Percentiles rank a stretch among this genome's conserved stretches.
These are phyloP conservation scores for Heliamphora exappendiculata DNA, from an alignment of 148 eudicot species.

Conservation along the genomic window DNA sequence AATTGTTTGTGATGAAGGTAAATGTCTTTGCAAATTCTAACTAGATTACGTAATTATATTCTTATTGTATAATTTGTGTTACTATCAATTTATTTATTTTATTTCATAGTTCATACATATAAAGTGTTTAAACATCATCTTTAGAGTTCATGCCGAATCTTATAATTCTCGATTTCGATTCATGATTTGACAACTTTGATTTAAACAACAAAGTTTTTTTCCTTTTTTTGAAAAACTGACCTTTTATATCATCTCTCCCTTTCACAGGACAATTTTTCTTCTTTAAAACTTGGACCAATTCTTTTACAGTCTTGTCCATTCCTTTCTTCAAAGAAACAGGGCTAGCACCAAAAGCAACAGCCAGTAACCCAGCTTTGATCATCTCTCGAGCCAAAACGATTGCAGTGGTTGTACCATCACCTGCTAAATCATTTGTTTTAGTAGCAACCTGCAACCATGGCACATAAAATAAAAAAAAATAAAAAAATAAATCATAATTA, in stretches of 20 bases:
- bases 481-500: neutral
- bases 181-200: no score
- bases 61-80: no score
- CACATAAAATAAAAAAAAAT: neutral
- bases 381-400: slow-evolving; percentile 84
- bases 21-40: no score
- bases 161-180: no score
- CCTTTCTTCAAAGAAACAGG: slow-evolving; percentile 77
- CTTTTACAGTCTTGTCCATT: slow-evolving; percentile 71
- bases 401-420: slow-evolving; percentile 98
- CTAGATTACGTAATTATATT: no score
- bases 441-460: slow-evolving; percentile 67
- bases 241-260: slow-evolving; percentile 71
- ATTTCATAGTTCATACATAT: no score
- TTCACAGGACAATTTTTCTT: slow-evolving; percentile 53
- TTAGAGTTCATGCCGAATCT: no score
- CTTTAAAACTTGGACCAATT: slow-evolving; percentile 53
- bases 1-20: no score
- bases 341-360: slow-evolving; percentile 68
- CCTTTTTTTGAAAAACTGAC: slow-evolving; percentile 29
- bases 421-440: slow-evolving; percentile 83
- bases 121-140: no score
- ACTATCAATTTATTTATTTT: no score
- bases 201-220: no score
- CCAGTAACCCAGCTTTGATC: slow-evolving; percentile 63